Base-by-base conservation (phyloP, 176 grass and related monocot genomes). In the Oryza punctata region DNA sequence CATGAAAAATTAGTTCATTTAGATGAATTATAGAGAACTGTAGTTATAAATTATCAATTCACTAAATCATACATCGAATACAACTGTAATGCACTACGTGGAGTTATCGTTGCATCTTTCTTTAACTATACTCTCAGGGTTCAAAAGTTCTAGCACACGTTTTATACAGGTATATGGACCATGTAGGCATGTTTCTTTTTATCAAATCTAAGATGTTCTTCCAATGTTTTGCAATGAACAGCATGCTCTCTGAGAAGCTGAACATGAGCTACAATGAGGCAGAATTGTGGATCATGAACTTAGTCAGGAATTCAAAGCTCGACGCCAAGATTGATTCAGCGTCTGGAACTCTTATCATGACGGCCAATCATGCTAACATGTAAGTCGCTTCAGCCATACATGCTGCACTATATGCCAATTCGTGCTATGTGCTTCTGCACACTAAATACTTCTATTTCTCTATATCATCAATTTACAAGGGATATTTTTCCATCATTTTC, bases 281-380 rank as follows among this genome's bases (percentile, higher is more conserved):
- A 0, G 91, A 94, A 67, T 59, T 88, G 59, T 98, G 93, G 87
- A 95, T 98, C 71, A 91, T 95, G 83, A 98, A 94, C 84, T 77
- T 98, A 52, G 89, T 98, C 64, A 88, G 88, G 81, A 94, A 76
- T 78, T 95, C 93, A 13, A 95, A 98, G 68, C 91, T 98, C 18
- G 96, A 98, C 83, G 96, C 89, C 38, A 95, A 88, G 86, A 98
- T 98, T 15, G 91, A 98, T 90, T 90, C 85, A 25, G 93, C 78
- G 16, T 90, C 89, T 0, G 93, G 93, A 33, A 98, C 93, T 80
- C 89, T 98, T 63, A 88, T 95, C 69, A 95, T 98, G 96, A 63
- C 81, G 0, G 90, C 89, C 77, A 89, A 81, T 77, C 85, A 85
- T 40, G 72, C 90, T 64, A 87, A 98, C 87, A 91, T 98, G 95